Evolutionary conservation across 352 stramenopile species (phyloP), one percentile per base, ranked within the genome.

Genomic region (Phytophthora melonis): DNA sequence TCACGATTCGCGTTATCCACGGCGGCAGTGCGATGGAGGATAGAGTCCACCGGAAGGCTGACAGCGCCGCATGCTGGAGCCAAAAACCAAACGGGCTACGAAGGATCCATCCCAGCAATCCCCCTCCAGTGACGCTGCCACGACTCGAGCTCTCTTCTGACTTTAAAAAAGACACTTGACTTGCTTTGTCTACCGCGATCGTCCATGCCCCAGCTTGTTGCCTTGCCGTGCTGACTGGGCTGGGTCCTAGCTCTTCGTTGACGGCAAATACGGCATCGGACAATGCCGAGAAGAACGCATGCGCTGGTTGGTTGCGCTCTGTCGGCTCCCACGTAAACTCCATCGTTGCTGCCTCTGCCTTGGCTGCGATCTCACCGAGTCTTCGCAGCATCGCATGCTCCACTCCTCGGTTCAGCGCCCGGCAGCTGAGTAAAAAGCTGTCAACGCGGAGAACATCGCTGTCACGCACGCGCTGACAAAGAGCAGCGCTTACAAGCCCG

Each of bases 341-440:
- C 14, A 93, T 56, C 13, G 14, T 54, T 53, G 53, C 53, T 5
- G 67, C 63, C 16, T 55, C 56, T 23, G 25, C 32, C 19, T 43
- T 60, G 5, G 36, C 16, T 47, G 84, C 83, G 1, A 82, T 43
- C 58, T 83, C 78, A 13, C 83, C 73, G 3, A 92, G 70, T 74
- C 71, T 79, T 54, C 80, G 75, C 36, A 89, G 43, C 83, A 93
- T 89, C 18, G 84, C 82, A 59, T 94, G 86, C 55, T 94, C 86
- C 11, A 92, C 83, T 21, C 86, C 84, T 6, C 87, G 84, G 50
- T 94, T 93, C 9, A 94, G 63, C 3, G 83, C 77, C 18, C 88
- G 83, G 63, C 88, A 94, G 67, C 88, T 94, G 25, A 93, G 81
- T 25, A 94, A 59, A 53, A 93, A 89, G 63, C 84, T 90, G 54